Evolutionary conservation across 495 filamentous ascomycete genomes (phyloP), one percentile per base, ranked within the genome.

Genomic region (Podospora pseudocomata): DNA sequence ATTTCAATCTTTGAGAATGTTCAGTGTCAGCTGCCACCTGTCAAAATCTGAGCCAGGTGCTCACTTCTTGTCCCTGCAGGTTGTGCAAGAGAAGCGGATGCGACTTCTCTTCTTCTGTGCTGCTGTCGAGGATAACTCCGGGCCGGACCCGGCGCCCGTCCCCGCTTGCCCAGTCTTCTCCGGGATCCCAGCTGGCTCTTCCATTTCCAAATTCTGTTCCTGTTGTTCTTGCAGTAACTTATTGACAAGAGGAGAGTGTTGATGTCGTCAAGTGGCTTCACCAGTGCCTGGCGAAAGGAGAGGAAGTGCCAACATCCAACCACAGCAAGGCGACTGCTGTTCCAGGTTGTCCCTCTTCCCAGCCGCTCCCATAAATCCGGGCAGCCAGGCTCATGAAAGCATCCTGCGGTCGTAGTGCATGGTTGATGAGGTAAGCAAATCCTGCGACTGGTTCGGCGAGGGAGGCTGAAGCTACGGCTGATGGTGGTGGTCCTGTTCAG

Each of bases 11-110:
- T 67, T 19, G 16, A 26, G 20, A 11, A 49, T 49, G 39, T 49
- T 13, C 39, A 49, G 30, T 49, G 39, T 49, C 39, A 49, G 39
- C 13, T 13, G 39, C 2, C 9, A 49, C 6, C 39, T 13, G 39
- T 16, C 39, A 9, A 44, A 34, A 27, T 56, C 49, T 15, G 56
- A 69, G 44, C 60, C 15, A 65, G n/a, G 44, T 34, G 39, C 81
- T 70, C 72, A 85, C 84, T 86, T 86, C 63, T 84, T 80, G 56
- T 74, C 78, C 69, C 84, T 77, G 70, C 84, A 86, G 18, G 79
- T 79, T 15, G 83, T 86, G 73, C 84, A 86, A 3, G 84, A 86
- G 58, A 85, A 80, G 61, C 84, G 81, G 34, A 86, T 83, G 28
- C 84, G 72, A 56, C 80, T 84, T 68, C 83, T 78, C 72, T 85